A percentile compares a stretch with the other conserved stretches of the same genome.
phyloP scores from a whole-genome alignment of 768 basidiomycete genomes.

The Psilocybe tampanensis region DNA sequence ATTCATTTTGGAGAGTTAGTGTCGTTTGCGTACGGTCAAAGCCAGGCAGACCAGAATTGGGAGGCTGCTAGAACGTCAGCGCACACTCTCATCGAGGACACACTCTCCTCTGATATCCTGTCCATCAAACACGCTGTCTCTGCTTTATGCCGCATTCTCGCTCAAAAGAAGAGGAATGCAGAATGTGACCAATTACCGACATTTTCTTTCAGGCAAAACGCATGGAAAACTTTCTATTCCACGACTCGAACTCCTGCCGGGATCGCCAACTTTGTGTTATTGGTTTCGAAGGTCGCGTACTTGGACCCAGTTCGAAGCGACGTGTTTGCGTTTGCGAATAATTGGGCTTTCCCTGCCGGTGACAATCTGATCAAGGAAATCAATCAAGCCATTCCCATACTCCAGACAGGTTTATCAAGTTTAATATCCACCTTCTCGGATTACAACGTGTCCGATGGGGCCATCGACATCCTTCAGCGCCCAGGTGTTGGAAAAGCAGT shows the following conservation, averaged over 20 bases:
- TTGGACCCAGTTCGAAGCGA: slow-evolving; percentile 60
- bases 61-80: slow-evolving; percentile 33
- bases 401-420: slow-evolving; percentile 65
- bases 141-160: slow-evolving; percentile 31
- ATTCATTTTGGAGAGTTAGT: slow-evolving; percentile 40
- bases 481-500: slow-evolving; percentile 61
- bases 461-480: slow-evolving; percentile 55
- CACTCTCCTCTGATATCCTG: slow-evolving; percentile 34
- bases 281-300: slow-evolving; percentile 64
- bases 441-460: slow-evolving; percentile 51
- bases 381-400: slow-evolving; percentile 58
- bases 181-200: slow-evolving; percentile 27
- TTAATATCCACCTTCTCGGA: slow-evolving; percentile 68
- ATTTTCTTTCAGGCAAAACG: slow-evolving; percentile 48
- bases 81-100: slow-evolving; percentile 34
- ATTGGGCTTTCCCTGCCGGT: slow-evolving; percentile 28
- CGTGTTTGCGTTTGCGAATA: slow-evolving; percentile 53
- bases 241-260: slow-evolving; percentile 56
- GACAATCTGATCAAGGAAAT: slow-evolving; percentile 50
- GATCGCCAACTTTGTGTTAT: slow-evolving; percentile 56
- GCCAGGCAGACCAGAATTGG: slow-evolving; percentile 38
- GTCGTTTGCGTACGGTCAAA: slow-evolving; percentile 36
- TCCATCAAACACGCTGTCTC: slow-evolving; percentile 32
- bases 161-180: slow-evolving; percentile 21
- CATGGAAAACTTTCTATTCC: slow-evolving; percentile 75